Percentiles rank a stretch among this genome's conserved stretches.
These are phyloP conservation scores for Salisapilia sapeloensis DNA, from an alignment of 352 stramenopile species.

Conservation along the genomic window DNA sequence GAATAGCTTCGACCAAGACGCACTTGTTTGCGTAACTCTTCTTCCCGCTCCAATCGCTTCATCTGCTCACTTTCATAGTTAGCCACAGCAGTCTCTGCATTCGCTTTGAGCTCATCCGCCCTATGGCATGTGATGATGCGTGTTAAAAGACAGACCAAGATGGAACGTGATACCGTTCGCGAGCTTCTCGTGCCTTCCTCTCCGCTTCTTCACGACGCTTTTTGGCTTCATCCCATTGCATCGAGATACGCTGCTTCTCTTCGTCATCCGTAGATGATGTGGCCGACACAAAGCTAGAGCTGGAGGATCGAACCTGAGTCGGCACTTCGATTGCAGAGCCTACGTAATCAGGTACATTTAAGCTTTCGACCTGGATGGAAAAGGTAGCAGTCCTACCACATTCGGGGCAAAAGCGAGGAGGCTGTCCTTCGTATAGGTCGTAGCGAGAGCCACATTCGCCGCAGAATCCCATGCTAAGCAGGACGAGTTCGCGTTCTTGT, in stretches of 20 bases:
- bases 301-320: not conserved
- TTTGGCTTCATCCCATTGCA: constrained; percentile 21
- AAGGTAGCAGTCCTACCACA: constrained; percentile 26
- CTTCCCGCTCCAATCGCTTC: constrained; percentile 34
- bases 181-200: constrained; percentile 26
- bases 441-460: constrained; percentile 59
- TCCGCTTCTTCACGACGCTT: constrained; percentile 39
- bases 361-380: not conserved
- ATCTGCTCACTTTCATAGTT: constrained; percentile 53
- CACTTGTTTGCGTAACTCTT: constrained; percentile 32
- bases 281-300: too few species aligned
- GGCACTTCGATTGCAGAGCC: not conserved
- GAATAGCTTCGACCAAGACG: too few species aligned
- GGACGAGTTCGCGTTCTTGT: too few species aligned
- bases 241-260: constrained; percentile 29
- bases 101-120: too few species aligned
- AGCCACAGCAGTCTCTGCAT: constrained; percentile 32
- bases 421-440: constrained; percentile 31
- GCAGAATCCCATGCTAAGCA: constrained; percentile 73
- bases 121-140: constrained; percentile 43
- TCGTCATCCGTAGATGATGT: too few species aligned
- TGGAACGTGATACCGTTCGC: too few species aligned
- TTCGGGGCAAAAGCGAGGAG: constrained; percentile 51
- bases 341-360: not conserved
- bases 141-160: too few species aligned